These are phyloP conservation scores for Pistacia vera DNA, from an alignment of 345 rosid species.

Conservation along the genomic window DNA sequence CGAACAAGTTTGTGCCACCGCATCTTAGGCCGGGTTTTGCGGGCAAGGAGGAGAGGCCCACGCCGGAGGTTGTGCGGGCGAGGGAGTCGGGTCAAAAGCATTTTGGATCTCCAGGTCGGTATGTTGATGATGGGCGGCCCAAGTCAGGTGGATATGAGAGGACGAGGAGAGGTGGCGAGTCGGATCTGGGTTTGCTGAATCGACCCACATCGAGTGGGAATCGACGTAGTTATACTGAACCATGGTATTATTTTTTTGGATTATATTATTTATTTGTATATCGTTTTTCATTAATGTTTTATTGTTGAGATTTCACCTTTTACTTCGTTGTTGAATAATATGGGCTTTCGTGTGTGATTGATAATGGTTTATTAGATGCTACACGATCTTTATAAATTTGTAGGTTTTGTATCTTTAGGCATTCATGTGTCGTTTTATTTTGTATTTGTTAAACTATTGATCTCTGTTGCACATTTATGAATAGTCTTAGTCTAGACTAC, in stretches of 20 bases:
- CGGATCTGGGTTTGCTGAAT: slow-evolving; percentile 42
- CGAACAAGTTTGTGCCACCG: slow-evolving; percentile 76
- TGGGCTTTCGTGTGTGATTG: neutral
- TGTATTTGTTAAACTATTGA: too few relatives aligned
- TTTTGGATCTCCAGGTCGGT: slow-evolving; percentile 38
- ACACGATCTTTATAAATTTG: neutral
- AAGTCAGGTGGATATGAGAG: slow-evolving; percentile 70
- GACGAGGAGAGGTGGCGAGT: slow-evolving; percentile 36
- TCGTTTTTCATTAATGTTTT: neutral
- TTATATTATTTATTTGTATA: neutral
- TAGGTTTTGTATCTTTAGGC: too few relatives aligned
- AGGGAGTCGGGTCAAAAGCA: slow-evolving; percentile 29
- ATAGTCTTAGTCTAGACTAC: neutral
- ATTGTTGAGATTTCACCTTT: neutral
- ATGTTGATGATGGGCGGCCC: slow-evolving; percentile 65
- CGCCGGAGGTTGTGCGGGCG: slow-evolving; percentile 27
- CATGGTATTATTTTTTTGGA: slow-evolving; percentile 38
- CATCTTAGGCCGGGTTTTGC: slow-evolving; percentile 91
- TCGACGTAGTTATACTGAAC: slow-evolving; percentile 68
- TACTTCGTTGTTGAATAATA: neutral
- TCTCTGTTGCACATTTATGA: neutral
- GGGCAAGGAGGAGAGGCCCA: slow-evolving; percentile 63
- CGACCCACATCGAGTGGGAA: slow-evolving; percentile 65
- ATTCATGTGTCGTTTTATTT: neutral
- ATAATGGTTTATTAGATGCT: neutral